A percentile compares a stretch with the other conserved stretches of the same genome.
These are phyloP conservation scores for Suhomyces sp. DNA, from an alignment of 805 yeast genomes.

Conservation along the genomic window DNA sequence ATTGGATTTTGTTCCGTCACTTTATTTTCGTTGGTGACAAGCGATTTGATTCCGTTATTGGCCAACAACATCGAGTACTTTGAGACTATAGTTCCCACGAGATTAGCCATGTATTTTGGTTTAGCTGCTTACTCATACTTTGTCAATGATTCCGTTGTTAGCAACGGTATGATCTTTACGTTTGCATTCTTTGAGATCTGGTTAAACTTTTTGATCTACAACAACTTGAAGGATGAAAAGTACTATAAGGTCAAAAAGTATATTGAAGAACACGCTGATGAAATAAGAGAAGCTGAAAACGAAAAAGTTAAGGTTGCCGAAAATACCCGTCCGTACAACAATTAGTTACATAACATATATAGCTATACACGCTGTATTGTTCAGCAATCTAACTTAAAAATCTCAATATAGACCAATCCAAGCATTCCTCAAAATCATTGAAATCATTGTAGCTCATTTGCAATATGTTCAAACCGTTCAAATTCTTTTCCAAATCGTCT, in stretches of 20 bases:
- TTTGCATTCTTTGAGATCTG: constrained; percentile 66
- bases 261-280: constrained; percentile 38
- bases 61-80: constrained; percentile 49
- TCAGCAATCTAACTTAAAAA: constrained; percentile 19
- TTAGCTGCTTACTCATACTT: constrained; percentile 50
- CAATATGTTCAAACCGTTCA: constrained; percentile 38
- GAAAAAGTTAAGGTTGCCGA: constrained; percentile 32
- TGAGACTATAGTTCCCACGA: constrained; percentile 57
- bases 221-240: constrained; percentile 63
- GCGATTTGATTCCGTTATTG: constrained; percentile 59
- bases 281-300: constrained; percentile 27
- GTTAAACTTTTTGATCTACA: constrained; percentile 62
- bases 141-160: constrained; percentile 44
- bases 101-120: constrained; percentile 49
- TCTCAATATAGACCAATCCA: constrained; percentile 50
- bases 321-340: constrained; percentile 11
- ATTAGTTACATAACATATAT: not conserved
- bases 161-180: constrained; percentile 60
- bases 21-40: constrained; percentile 41
- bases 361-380: not conserved
- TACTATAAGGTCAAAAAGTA: constrained; percentile 45
- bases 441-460: constrained; percentile 50
- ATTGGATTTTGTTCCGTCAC: constrained; percentile 50
- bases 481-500: constrained; percentile 25
- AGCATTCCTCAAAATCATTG: constrained; percentile 52